These are phyloP conservation scores for Exophiala xenobiotica DNA, from an alignment of 2,329 filamentous ascomycete genomes.

Conservation along the genomic window DNA sequence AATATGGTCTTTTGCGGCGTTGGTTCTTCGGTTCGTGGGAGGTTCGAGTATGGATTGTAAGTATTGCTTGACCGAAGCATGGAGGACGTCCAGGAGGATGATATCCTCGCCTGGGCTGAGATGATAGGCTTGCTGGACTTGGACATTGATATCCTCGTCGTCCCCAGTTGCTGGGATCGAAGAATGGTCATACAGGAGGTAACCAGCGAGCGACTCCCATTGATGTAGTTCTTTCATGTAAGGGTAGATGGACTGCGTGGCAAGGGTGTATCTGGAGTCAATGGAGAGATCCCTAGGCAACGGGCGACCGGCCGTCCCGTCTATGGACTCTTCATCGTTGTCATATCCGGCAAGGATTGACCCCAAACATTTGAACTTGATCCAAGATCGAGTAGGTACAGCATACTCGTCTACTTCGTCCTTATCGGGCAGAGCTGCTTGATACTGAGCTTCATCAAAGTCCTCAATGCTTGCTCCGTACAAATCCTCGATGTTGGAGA, in stretches of 20 bases:
- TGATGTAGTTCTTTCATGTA: constrained; percentile 75
- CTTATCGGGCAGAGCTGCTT: constrained; percentile 69
- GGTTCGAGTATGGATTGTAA: constrained; percentile 67
- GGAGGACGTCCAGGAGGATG: constrained; percentile 82
- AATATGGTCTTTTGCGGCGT: constrained; percentile 60
- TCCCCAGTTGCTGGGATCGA: constrained; percentile 55
- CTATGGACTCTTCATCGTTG: constrained; percentile 56
- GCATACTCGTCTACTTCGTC: constrained; percentile 70
- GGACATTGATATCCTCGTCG: constrained; percentile 58
- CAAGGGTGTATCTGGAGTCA: constrained; percentile 81
- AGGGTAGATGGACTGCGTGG: constrained; percentile 81
- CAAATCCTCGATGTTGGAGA: constrained; percentile 78
- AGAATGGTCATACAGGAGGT: constrained; percentile 89
- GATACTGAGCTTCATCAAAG: constrained; percentile 76
- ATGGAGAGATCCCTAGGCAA: constrained; percentile 39
- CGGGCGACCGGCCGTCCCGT: constrained; percentile 34
- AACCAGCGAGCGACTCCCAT: constrained; percentile 87
- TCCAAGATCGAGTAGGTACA: constrained; percentile 76
- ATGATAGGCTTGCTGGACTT: constrained; percentile 70
- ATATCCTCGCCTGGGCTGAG: constrained; percentile 75
- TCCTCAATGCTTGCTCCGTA: constrained; percentile 79
- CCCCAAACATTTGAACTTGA: constrained; percentile 85
- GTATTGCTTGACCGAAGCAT: constrained; percentile 73
- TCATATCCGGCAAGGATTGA: constrained; percentile 83
- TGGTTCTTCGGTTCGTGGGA: constrained; percentile 56